These are phyloP conservation scores for Immersiporthe knoxdaviesiana DNA, from an alignment of 2,329 filamentous ascomycete genomes.

Conservation along the genomic window DNA sequence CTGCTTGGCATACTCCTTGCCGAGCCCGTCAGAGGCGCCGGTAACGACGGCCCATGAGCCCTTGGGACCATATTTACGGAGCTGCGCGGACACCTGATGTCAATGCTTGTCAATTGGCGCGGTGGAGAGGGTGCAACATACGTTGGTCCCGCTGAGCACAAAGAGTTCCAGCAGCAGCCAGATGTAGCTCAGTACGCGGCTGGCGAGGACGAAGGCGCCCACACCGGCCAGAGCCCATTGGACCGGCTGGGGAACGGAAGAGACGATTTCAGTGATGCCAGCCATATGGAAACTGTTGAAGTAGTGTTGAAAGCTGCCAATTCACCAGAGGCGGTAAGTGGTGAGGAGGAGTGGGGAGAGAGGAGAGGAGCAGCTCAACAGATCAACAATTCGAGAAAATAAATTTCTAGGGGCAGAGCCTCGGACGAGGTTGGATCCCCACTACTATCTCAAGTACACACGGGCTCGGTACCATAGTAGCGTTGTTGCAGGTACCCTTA, in stretches of 20 bases:
- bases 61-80: constrained; percentile 86
- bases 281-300: constrained; percentile 36
- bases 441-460: constrained; percentile 3
- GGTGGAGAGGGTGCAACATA: constrained; percentile 41
- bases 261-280: constrained; percentile 39
- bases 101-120: not conserved
- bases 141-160: constrained; percentile 65
- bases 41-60: constrained; percentile 95
- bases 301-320: not conserved
- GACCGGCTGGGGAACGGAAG: constrained; percentile 47
- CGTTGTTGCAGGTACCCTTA: not conserved
- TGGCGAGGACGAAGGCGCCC: constrained; percentile 62
- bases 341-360: not conserved
- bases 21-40: constrained; percentile 93
- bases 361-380: constrained; percentile 1
- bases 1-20: constrained; percentile 93
- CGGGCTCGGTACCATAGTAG: rapidly evolving
- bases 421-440: not conserved
- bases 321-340: not conserved
- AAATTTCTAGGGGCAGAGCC: not conserved
- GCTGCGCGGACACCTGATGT: constrained; percentile 51
- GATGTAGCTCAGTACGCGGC: constrained; percentile 60
- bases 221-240: constrained; percentile 54
- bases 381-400: constrained; percentile 1
- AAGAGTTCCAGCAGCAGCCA: constrained; percentile 70